phyloP scores from a whole-genome alignment of 2,329 filamentous ascomycete genomes.

The Endocalyx cinctus region DNA sequence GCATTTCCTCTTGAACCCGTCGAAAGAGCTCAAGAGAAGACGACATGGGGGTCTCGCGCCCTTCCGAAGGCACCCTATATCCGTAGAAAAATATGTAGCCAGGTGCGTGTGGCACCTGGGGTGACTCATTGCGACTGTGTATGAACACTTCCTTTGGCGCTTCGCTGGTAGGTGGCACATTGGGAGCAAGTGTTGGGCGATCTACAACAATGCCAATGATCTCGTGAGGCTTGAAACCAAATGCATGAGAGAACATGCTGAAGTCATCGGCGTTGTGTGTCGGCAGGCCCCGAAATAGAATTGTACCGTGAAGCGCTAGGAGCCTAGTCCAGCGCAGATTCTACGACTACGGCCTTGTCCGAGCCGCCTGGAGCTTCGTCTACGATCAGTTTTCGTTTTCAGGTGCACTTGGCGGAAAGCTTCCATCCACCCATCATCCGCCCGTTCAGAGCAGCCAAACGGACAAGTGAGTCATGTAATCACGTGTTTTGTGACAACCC shows the following conservation, averaged over 20 bases:
- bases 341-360: constrained; percentile 27
- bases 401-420: too few species aligned
- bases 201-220: constrained; percentile 47
- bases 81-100: constrained; percentile 49
- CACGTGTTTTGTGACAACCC: too few species aligned
- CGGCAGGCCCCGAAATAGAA: constrained; percentile 42
- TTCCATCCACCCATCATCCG: too few species aligned
- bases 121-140: constrained; percentile 48
- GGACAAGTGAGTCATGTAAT: too few species aligned
- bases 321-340: constrained; percentile 31
- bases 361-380: too few species aligned
- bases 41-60: too few species aligned
- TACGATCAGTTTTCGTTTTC: too few species aligned
- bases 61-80: too few species aligned
- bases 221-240: constrained; percentile 40
- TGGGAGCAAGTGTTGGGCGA: constrained; percentile 28
- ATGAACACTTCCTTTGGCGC: constrained; percentile 42
- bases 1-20: constrained; percentile 40
- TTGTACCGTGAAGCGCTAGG: constrained; percentile 39
- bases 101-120: constrained; percentile 45
- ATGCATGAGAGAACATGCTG: constrained; percentile 44
- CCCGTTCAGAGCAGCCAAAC: too few species aligned
- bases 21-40: too few species aligned
- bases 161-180: constrained; percentile 39
- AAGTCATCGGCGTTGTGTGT: constrained; percentile 41